Evolutionary conservation across 1,284 basidiomycete genomes (phyloP).

Genomic region (Fomitopsis schrenkii): DNA sequence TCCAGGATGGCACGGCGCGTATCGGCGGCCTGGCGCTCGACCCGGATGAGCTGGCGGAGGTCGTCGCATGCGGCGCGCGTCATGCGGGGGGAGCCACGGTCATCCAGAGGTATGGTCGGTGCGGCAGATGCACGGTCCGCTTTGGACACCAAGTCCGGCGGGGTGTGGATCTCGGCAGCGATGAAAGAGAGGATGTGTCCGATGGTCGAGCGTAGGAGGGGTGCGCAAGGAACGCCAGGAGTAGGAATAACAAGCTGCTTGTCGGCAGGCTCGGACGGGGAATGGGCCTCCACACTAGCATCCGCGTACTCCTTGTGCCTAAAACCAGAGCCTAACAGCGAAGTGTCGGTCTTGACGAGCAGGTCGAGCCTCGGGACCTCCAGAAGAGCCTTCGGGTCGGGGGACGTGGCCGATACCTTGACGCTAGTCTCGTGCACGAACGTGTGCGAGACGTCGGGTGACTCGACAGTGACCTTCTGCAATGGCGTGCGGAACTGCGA

Average conservation of each 20-base stretch:
- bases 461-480: not conserved
- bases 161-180: not conserved
- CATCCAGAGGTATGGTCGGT: not conserved
- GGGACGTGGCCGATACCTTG: not conserved
- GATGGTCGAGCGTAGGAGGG: not conserved
- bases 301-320: not conserved
- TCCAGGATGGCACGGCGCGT: not conserved
- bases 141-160: not conserved
- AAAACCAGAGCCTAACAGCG: too few relatives aligned
- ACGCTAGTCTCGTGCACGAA: not conserved
- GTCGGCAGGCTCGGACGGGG: not conserved
- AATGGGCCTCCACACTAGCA: not conserved
- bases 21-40: not conserved
- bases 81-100: not conserved
- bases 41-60: not conserved
- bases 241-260: not conserved
- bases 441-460: not conserved
- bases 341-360: not conserved
- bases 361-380: not conserved
- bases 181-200: not conserved
- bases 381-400: not conserved
- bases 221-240: not conserved
- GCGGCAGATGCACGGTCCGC: not conserved
- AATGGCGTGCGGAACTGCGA: not conserved
- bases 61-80: not conserved